These are phyloP conservation scores for Pythium periplocum DNA, from an alignment of 352 stramenopile species.

Conservation along the genomic window DNA sequence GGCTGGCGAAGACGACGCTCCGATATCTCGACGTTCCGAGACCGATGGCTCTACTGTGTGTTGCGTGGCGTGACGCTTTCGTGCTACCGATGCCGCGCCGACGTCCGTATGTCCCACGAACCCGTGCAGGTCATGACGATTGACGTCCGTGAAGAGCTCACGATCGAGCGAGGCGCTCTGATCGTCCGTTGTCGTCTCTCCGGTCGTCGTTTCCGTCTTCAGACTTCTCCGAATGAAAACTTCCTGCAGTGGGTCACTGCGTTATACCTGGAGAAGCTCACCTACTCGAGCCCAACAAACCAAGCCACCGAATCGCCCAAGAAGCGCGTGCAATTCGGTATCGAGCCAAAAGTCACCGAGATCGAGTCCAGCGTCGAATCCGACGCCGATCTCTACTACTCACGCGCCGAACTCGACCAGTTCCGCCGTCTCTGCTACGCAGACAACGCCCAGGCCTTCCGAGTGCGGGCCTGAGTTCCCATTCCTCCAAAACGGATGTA, in stretches of 20 bases:
- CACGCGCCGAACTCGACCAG: neutral
- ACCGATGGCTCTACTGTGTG: constrained; percentile 10
- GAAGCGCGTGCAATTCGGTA: too few species aligned
- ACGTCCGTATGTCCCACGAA: neutral
- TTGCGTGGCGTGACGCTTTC: constrained; percentile 6
- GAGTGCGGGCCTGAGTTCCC: too few species aligned
- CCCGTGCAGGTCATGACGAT: neutral
- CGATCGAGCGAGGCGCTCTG: constrained; percentile 8
- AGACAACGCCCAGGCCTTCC: too few species aligned
- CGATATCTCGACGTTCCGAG: too few species aligned
- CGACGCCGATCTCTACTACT: neutral
- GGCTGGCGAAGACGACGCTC: too few species aligned
- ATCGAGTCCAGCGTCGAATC: neutral
- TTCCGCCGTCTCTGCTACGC: neutral
- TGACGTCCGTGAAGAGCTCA: constrained; percentile 10
- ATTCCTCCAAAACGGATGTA: too few species aligned
- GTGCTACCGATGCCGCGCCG: constrained; percentile 8
- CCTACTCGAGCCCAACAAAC: neutral
- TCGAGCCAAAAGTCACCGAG: neutral
- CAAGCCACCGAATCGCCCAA: neutral
- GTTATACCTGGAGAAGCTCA: constrained; percentile 8
- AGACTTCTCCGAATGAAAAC: constrained; percentile 9
- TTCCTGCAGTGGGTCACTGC: constrained; percentile 21
- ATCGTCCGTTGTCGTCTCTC: constrained; percentile 3
- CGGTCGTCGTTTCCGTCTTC: constrained; percentile 7